These are phyloP conservation scores for Funneliformis mosseae DNA, from an alignment of 192 early-diverging fungal genomes.

Conservation along the genomic window DNA sequence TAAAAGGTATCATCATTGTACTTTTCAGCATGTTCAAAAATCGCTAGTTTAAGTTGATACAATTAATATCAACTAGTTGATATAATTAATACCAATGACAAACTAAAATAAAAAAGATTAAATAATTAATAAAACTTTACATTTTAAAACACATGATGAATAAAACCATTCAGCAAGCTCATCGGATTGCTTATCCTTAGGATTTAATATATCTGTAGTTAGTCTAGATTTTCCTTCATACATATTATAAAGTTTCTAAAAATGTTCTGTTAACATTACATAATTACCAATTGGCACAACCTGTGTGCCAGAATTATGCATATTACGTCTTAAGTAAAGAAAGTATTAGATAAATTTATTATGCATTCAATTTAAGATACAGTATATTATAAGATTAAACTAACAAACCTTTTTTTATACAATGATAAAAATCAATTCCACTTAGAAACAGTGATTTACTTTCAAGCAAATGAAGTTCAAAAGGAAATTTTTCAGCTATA, in stretches of 20 bases:
- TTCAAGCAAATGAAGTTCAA: background rate
- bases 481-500: background rate
- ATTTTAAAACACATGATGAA: background rate
- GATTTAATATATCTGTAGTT: too few species aligned
- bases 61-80: too few species aligned
- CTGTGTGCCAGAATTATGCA: background rate
- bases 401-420: conserved; percentile 8
- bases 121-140: background rate
- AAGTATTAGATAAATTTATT: too few species aligned
- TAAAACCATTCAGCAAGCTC: background rate
- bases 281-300: background rate
- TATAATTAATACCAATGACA: background rate
- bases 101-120: background rate
- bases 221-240: too few species aligned
- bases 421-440: background rate
- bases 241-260: background rate
- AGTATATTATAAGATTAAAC: background rate
- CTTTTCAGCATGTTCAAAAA: background rate
- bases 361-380: too few species aligned
- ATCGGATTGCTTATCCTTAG: background rate
- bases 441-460: background rate
- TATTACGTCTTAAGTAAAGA: background rate
- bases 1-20: background rate
- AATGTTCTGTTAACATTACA: conserved; percentile 1
- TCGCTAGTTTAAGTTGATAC: too few species aligned